phyloP scores from a whole-genome alignment of 371 early-diverging fungal genomes.

The Rhizopus delemar region DNA sequence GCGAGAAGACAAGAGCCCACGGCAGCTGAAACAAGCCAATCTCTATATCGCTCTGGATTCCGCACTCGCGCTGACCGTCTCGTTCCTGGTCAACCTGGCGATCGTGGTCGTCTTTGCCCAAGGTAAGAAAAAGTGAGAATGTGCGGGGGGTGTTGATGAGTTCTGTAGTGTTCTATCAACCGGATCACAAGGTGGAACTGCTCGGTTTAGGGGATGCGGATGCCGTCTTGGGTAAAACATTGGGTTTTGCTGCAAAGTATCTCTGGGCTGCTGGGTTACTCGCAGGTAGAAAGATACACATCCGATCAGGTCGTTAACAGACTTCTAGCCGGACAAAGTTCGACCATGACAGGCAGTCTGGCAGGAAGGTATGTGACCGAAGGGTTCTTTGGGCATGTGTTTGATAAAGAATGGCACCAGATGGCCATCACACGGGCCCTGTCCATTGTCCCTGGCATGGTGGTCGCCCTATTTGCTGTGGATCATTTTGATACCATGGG shows the following conservation, averaged over 20 bases:
- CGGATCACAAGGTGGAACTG: conserved; percentile 32
- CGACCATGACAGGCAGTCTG: conserved; percentile 76
- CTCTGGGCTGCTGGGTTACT: conserved; percentile 71
- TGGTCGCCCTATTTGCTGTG: conserved; percentile 65
- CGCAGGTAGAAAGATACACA: conserved; percentile 33
- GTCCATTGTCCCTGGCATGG: conserved; percentile 68
- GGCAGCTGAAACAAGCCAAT: conserved; percentile 67
- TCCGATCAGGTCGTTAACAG: background rate
- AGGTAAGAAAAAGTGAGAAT: conserved; percentile 21
- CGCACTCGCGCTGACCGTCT: conserved; percentile 60
- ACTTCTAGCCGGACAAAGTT: conserved; percentile 63
- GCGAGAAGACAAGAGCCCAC: conserved; percentile 47
- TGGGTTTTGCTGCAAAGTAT: conserved; percentile 63
- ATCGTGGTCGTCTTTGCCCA: conserved; percentile 71
- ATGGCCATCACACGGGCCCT: conserved; percentile 62
- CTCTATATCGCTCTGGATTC: conserved; percentile 69
- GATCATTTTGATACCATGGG: conserved; percentile 67
- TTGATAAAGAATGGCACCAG: conserved; percentile 71
- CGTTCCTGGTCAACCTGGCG: conserved; percentile 71
- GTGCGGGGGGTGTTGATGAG: no score
- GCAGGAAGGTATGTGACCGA: conserved; percentile 78
- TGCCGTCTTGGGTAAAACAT: conserved; percentile 51
- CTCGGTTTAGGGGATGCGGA: conserved; percentile 65
- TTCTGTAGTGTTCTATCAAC: conserved; percentile 51
- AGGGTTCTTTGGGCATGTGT: conserved; percentile 64